Base-by-base conservation (phyloP, 208 protist species). In the Trypanosoma vivax region DNA sequence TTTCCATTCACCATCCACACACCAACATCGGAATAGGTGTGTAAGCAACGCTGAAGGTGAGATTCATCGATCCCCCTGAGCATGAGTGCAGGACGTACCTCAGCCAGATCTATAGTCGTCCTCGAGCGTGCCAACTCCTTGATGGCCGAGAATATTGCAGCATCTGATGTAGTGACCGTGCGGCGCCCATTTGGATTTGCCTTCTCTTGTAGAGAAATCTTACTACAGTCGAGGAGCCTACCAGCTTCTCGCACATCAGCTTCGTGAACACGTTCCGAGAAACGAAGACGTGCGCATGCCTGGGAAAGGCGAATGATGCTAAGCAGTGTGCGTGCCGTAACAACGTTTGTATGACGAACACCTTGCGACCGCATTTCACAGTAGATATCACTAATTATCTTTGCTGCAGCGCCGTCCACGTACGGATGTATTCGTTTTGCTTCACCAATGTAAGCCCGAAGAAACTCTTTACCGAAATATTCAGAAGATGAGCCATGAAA, bases 281-380 rank as follows among this genome's bases (percentile, higher is more conserved):
- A 88, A 16, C 89, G 74, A 58, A 97, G 71, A 49, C 87, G 51
- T n/a, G 94, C 94, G 34, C 84, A 79, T 19, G 89, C 86, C 47
- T 97, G 92, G 18, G 89, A 84, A 5, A 99, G 77, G 39, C 98
- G 95, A 63, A 99, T 98, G 0, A 99, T 67, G 40, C 79, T 87
- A 37, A 95, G 66, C 18, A 95, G 53, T 11, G 84, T 89, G 54
- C 88, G 70, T 14, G 88, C 78, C 13, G 88, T 95, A 31, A 91
- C 83, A 2, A 90, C 76, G 50, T 86, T 91, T 60, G 64, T 94
- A 35, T 83, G 70, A 16, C 79, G 63, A 25, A 76, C 73, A 58
- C 80, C 79, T 38, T 92, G 77, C 28, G 76, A 70, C n/a, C 88
- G 73, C 83, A 95, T 95, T 67, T 92, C 80, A 53, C 81, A 90